Conservation (phyloP, 768 basidiomycete species). For the Myochromella boudieri region DNA sequence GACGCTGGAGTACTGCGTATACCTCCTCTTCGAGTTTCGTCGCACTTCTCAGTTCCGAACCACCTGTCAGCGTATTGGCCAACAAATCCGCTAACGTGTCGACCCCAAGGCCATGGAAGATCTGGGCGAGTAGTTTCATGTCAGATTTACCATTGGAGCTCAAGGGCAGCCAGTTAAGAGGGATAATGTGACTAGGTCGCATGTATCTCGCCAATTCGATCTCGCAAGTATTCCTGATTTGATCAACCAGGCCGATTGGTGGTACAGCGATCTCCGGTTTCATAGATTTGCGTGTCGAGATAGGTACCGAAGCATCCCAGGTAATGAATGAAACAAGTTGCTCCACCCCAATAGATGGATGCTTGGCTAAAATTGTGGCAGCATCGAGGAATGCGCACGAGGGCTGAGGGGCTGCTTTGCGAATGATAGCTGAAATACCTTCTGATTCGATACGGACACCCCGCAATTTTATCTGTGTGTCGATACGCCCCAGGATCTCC, state of each 20-base stretch:
- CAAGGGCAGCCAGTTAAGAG: constrained; percentile 47
- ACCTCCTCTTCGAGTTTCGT: constrained; percentile 18
- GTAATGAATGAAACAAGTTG: constrained; percentile 48
- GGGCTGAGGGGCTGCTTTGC: constrained; percentile 27
- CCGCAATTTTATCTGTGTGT: constrained; percentile 51
- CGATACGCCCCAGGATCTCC: constrained; percentile 50
- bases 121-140: constrained; percentile 29
- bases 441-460: constrained; percentile 56
- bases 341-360: constrained; percentile 41
- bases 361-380: constrained; percentile 41
- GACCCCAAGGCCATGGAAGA: constrained; percentile 27
- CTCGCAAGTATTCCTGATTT: constrained; percentile 36
- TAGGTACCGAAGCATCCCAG: constrained; percentile 35
- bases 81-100: constrained; percentile 22
- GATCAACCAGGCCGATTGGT: constrained; percentile 27
- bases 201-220: constrained; percentile 47
- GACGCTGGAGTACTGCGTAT: constrained; percentile 22
- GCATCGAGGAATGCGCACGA: constrained; percentile 31
- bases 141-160: constrained; percentile 40
- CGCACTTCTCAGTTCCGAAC: constrained; percentile 14
- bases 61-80: constrained; percentile 5
- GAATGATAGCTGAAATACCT: constrained; percentile 47
- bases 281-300: constrained; percentile 36
- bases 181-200: constrained; percentile 50
- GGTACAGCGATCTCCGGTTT: constrained; percentile 18